Base-by-base conservation (phyloP, 306 rosid species). In the Inga leiocalycina region DNA sequence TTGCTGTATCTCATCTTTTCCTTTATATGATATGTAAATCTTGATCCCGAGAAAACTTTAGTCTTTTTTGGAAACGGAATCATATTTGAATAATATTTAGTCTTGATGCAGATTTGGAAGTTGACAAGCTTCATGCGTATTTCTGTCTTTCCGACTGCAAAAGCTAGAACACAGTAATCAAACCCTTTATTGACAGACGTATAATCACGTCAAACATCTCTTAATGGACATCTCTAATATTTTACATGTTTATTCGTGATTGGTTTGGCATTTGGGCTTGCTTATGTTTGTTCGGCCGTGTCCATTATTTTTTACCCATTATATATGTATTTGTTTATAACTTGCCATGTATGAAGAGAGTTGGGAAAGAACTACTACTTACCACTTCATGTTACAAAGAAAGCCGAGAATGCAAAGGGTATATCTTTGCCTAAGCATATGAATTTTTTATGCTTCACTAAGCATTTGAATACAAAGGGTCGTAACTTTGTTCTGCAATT, bases 1-100 rank as follows among this genome's bases (percentile, higher is more conserved):
- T 78, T 76, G 43, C 13, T 76, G 46, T 62, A 32, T 62, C 71
- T 79, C 43, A 39, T 71, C 81, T 75, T 84, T 84, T 69, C 65
- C 83, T 87, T 84, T 84, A 75, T 65, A 0, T 4, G 70, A 44
- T 22, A 68, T 78, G 51, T 78, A 46, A 69, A 44, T 78, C 77
- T 62, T 43, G 68, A 71, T 75, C 82, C 27, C 57, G n/a, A 74
- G 34, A 27, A 67, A 71, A 74, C 81, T 84, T 41, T 65, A 71
- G 79, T 65, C 71, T 72, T 59, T 51, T 30, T 12, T 17, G 10
- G 14, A 52, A 77, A 61, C 27, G 9, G 30, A 57, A 35, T 59
- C 5, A 13, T 37, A 12, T 15, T 57, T 76, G n/a, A 72, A 22
- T 73, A 32, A 34, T 17, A 74, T 4, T 17, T 74, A 10, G 65